A percentile compares a stretch with the other conserved stretches of the same genome.
phyloP scores from a whole-genome alignment of 2,329 filamentous ascomycete genomes.

The Ceratocystiopsis sp. region DNA sequence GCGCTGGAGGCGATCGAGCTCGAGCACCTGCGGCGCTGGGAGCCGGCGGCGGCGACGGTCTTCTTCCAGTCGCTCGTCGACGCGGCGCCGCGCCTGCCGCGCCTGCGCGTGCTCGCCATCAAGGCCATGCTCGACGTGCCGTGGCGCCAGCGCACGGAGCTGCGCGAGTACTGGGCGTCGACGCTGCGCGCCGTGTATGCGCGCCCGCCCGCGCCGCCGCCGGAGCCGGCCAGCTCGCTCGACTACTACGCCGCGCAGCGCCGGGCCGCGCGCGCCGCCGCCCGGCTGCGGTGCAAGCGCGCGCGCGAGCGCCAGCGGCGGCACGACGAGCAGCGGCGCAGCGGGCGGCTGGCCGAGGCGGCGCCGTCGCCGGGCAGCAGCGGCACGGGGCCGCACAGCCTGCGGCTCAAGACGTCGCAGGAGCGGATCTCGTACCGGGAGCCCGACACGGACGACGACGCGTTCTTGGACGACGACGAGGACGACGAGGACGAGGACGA shows the following conservation, averaged over 20 bases:
- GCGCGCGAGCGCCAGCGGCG: not conserved
- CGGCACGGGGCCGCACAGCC: conserved; percentile 6
- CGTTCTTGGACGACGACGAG: conserved; percentile 3
- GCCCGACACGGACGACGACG: conserved; percentile 26
- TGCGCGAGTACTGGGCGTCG: conserved; percentile 63
- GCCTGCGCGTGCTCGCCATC: conserved; percentile 54
- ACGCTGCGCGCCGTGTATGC: conserved; percentile 52
- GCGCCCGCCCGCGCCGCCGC: conserved; percentile 17
- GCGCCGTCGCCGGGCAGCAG: conserved; percentile 14
- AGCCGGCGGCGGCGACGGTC: conserved; percentile 48
- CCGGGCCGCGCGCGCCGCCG: too few species aligned
- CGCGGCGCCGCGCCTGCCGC: conserved; percentile 45
- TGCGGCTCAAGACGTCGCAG: conserved; percentile 1
- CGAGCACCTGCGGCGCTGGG: conserved; percentile 61
- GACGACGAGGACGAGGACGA: conserved; percentile 6
- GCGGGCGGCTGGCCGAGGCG: conserved; percentile 17
- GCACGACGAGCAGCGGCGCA: conserved; percentile 14
- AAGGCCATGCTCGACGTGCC: conserved; percentile 63
- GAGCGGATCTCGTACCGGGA: conserved; percentile 22
- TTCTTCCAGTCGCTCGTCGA: conserved; percentile 69
- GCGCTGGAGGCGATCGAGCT: conserved; percentile 57
- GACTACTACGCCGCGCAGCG: conserved; percentile 4
- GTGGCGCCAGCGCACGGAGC: conserved; percentile 67
- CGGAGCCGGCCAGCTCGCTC: conserved; percentile 9
- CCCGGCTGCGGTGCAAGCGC: not conserved